A percentile compares a stretch with the other conserved stretches of the same genome.
Evolutionary conservation across 2,329 filamentous ascomycete species (phyloP).

Genomic region (Diplodia mutila): DNA sequence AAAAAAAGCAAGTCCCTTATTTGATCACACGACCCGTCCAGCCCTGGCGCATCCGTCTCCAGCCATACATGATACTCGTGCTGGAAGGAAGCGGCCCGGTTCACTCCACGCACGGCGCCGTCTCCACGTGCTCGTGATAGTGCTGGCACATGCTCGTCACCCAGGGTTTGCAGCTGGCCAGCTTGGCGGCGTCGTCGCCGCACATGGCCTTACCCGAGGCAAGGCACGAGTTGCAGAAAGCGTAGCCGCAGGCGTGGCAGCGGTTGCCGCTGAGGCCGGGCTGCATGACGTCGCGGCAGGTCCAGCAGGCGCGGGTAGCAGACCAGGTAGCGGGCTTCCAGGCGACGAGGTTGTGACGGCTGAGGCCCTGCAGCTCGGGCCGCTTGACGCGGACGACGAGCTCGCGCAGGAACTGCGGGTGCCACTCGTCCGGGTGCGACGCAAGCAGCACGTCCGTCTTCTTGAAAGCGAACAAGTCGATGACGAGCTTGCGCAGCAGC

Average conservation of each 20-base stretch:
- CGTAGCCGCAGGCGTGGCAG: conserved; percentile 48
- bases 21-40: neutral
- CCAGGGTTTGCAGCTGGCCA: conserved; percentile 45
- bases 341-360: conserved; percentile 45
- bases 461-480: conserved; percentile 58
- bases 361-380: conserved; percentile 47
- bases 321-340: conserved; percentile 44
- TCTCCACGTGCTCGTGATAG: conserved; percentile 46
- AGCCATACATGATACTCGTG: neutral
- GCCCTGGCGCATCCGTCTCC: too few species aligned
- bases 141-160: conserved; percentile 40
- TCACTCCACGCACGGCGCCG: conserved; percentile 36
- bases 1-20: neutral
- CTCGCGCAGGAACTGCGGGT: conserved; percentile 53
- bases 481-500: conserved; percentile 47
- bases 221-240: conserved; percentile 48
- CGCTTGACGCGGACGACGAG: conserved; percentile 52
- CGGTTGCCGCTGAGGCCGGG: conserved; percentile 42
- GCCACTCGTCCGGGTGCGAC: conserved; percentile 53
- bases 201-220: conserved; percentile 33
- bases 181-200: conserved; percentile 28
- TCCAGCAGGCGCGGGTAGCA: conserved; percentile 42
- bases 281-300: conserved; percentile 44
- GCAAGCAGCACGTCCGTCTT: conserved; percentile 55
- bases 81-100: neutral